Evolutionary conservation across 1,284 basidiomycete species (phyloP).

Genomic region (Xerocomus nothofagi): DNA sequence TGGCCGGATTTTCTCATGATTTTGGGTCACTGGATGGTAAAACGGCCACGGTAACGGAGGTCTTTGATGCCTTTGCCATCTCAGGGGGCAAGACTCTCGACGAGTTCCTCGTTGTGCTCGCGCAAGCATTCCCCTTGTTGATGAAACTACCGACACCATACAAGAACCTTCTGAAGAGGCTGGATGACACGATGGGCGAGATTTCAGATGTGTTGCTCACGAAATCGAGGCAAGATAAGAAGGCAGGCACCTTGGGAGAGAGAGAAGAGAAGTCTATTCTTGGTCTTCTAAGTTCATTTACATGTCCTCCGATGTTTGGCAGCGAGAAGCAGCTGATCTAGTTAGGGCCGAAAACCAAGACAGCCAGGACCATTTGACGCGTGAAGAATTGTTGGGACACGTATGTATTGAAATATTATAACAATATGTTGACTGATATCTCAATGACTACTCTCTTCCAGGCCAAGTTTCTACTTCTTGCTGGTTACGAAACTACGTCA

Average conservation of each 20-base stretch:
- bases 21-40: constrained; percentile 55
- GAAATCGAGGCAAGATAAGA: constrained; percentile 43
- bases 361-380: constrained; percentile 13
- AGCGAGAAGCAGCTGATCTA: neutral
- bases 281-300: constrained; percentile 19
- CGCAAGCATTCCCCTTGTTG: constrained; percentile 44
- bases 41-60: constrained; percentile 42
- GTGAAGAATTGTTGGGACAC: constrained; percentile 23
- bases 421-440: neutral
- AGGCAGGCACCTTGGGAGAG: constrained; percentile 30
- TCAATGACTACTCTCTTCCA: neutral
- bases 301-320: neutral
- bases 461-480: constrained; percentile 31
- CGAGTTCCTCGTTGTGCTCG: constrained; percentile 41
- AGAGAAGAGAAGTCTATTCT: constrained; percentile 52
- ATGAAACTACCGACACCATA: constrained; percentile 44
- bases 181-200: constrained; percentile 43
- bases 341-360: constrained; percentile 19
- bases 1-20: constrained; percentile 61
- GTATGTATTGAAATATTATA: constrained; percentile 4
- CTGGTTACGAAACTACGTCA: constrained; percentile 34
- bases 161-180: constrained; percentile 34
- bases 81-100: constrained; percentile 24
- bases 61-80: constrained; percentile 44
- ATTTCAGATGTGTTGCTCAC: constrained; percentile 50